Percentiles rank a stretch among this genome's conserved stretches.
Evolutionary conservation across 768 basidiomycete species (phyloP).

Genomic region (Multifurca ochricompacta): DNA sequence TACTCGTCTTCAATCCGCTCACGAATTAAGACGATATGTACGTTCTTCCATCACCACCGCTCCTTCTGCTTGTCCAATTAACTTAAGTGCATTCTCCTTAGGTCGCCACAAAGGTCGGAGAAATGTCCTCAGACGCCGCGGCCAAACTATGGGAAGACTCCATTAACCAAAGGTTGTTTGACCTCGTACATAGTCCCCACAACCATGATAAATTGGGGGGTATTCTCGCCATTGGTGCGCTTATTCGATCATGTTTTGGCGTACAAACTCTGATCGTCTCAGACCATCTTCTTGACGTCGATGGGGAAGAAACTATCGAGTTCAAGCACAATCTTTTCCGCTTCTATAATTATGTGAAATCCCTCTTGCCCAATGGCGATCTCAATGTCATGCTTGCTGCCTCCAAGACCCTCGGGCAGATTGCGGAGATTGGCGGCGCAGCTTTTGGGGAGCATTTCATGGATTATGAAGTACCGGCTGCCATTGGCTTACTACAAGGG

Average conservation of each 20-base stretch:
- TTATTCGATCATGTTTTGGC: neutral
- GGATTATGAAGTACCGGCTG: conserved; percentile 80
- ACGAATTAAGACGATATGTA: conserved; percentile 70
- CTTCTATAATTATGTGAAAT: conserved; percentile 89
- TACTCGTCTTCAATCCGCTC: conserved; percentile 56
- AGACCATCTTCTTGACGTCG: conserved; percentile 72
- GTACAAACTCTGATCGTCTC: conserved; percentile 21
- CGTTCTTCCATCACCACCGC: conserved; percentile 23
- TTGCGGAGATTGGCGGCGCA: conserved; percentile 74
- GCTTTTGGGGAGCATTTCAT: conserved; percentile 86
- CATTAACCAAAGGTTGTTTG: conserved; percentile 72
- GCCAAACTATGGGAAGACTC: conserved; percentile 82
- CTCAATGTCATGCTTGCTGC: conserved; percentile 91
- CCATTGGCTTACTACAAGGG: conserved; percentile 71
- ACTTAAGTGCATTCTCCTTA: conserved; percentile 28
- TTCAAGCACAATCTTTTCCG: conserved; percentile 75
- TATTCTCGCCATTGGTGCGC: conserved; percentile 76
- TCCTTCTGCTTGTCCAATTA: conserved; percentile 3
- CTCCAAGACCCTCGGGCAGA: conserved; percentile 85
- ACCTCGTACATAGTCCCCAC: conserved; percentile 75
- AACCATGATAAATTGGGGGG: conserved; percentile 79
- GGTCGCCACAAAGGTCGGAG: conserved; percentile 67
- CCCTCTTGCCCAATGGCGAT: conserved; percentile 84
- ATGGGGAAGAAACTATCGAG: conserved; percentile 74
- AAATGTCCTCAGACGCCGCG: conserved; percentile 75